Percentiles rank a stretch among this genome's conserved stretches.
These are phyloP conservation scores for Globisporangium abappressorium DNA, from an alignment of 352 stramenopile genomes.

Conservation along the genomic window DNA sequence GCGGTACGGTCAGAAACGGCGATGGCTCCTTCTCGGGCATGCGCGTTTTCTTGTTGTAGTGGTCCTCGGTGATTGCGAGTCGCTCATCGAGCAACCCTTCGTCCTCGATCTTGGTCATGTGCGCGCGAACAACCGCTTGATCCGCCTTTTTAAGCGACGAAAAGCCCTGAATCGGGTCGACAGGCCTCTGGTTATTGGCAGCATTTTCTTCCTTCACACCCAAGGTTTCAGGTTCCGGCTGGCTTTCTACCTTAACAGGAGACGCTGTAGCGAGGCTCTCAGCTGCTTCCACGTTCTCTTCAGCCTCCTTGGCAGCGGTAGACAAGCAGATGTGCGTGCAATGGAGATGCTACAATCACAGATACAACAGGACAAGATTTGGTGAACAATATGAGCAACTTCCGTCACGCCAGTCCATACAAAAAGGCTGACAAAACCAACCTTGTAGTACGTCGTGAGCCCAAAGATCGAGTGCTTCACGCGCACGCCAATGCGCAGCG, in stretches of 20 bases:
- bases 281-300: neutral
- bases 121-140: slow-evolving; percentile 39
- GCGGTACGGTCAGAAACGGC: slow-evolving; percentile 67
- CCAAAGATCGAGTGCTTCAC: slow-evolving; percentile 82
- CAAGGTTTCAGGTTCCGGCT: slow-evolving; percentile 13
- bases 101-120: slow-evolving; percentile 58
- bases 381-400: too few relatives aligned
- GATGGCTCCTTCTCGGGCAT: slow-evolving; percentile 76
- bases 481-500: slow-evolving; percentile 50
- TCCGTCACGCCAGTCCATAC: neutral
- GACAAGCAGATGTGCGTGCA: slow-evolving; percentile 45
- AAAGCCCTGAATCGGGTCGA: slow-evolving; percentile 53
- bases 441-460: slow-evolving; percentile 79
- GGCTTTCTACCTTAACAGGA: neutral
- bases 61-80: slow-evolving; percentile 55
- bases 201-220: slow-evolving; percentile 15
- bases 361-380: neutral
- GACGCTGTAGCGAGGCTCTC: neutral
- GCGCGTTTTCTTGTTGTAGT: slow-evolving; percentile 68
- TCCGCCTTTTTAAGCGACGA: slow-evolving; percentile 36
- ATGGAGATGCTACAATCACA: slow-evolving; percentile 28
- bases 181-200: slow-evolving; percentile 2
- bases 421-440: slow-evolving; percentile 14
- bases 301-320: slow-evolving; percentile 6
- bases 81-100: slow-evolving; percentile 66